phyloP scores from a whole-genome alignment of 305 asterid genomes.

The Fraxinus paxiana region DNA sequence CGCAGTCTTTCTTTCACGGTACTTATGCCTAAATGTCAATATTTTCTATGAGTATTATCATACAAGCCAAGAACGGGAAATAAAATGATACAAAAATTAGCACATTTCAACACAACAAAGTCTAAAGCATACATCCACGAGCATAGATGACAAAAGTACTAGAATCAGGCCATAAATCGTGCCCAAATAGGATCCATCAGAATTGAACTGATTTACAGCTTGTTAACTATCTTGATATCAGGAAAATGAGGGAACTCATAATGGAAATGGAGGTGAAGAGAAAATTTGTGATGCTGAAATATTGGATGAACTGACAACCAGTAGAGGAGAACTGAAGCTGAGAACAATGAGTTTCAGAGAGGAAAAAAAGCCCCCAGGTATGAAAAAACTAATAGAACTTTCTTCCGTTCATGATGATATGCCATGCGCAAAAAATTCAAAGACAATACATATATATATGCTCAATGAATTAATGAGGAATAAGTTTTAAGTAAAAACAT shows the following conservation, averaged over 20 bases:
- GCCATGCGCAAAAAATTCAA: neutral
- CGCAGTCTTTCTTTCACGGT: neutral
- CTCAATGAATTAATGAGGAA: neutral
- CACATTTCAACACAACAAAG: neutral
- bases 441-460: neutral
- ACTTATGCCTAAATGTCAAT: neutral
- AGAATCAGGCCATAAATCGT: neutral
- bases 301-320: constrained; percentile 62
- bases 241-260: constrained; percentile 31
- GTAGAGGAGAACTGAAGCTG: constrained; percentile 57
- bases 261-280: constrained; percentile 19
- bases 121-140: neutral
- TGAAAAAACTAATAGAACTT: neutral
- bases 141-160: neutral
- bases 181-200: neutral
- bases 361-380: constrained; percentile 39
- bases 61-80: neutral
- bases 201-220: neutral
- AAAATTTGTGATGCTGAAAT: constrained; percentile 47
- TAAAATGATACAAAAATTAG: neutral
- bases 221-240: neutral
- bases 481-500: neutral
- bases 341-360: constrained; percentile 46
- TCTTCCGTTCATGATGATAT: neutral
- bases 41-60: constrained; percentile 22